Conservation (phyloP, 1,139 yeast species). For the Hemisphaericaspora xylanilytica region DNA sequence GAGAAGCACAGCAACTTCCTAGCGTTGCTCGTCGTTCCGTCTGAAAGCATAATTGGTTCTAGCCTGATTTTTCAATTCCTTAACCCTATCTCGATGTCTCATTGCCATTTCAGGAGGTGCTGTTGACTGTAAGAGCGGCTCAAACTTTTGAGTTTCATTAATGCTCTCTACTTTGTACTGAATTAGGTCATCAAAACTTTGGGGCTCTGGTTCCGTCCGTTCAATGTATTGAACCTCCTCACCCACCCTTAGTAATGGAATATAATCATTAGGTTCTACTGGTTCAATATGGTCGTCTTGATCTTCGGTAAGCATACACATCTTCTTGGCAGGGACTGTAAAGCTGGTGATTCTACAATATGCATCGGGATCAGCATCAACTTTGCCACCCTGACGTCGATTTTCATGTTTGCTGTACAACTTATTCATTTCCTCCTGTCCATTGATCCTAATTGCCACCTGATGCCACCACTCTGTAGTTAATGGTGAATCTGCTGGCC, state of each 20-base stretch:
- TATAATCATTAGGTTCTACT: constrained; percentile 14
- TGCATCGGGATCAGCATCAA: constrained; percentile 15
- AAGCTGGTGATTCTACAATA: constrained; percentile 26
- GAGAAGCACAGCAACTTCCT: too few species aligned
- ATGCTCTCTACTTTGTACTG: not conserved
- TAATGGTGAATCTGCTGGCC: constrained; percentile 26
- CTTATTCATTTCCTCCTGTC: constrained; percentile 16
- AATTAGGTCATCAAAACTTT: not conserved
- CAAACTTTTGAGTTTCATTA: not conserved
- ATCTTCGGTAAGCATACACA: constrained; percentile 26
- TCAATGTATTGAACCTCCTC: constrained; percentile 17
- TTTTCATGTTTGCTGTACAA: constrained; percentile 16
- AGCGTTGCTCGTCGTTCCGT: too few species aligned
- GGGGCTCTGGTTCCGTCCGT: constrained; percentile 3
- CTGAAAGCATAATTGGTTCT: too few species aligned
- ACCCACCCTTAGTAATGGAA: constrained; percentile 19
- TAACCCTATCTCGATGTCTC: not conserved
- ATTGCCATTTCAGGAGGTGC: not conserved
- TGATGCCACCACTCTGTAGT: constrained; percentile 30
- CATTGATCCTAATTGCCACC: constrained; percentile 15
- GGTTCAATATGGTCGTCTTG: constrained; percentile 25
- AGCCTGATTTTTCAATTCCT: constrained; percentile 2
- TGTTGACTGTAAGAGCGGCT: too few species aligned
- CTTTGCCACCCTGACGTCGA: constrained; percentile 10
- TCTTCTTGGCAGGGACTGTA: constrained; percentile 21